Evolutionary conservation across 805 yeast genomes (phyloP).

Genomic region (Candida ortonii): DNA sequence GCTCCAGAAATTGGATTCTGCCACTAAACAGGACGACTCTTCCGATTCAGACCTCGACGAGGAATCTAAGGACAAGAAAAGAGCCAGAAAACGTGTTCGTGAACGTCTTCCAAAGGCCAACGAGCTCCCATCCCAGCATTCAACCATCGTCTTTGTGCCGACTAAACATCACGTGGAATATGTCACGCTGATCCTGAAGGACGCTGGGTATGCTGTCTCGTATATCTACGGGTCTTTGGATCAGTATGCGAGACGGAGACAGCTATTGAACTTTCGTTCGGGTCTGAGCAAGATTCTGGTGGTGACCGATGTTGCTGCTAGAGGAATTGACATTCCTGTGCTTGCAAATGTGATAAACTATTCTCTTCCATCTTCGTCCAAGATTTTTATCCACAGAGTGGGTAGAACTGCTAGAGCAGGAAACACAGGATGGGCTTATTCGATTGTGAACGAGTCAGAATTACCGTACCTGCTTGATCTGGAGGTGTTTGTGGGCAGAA

Average conservation of each 20-base stretch:
- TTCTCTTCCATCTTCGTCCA: slow-evolving; percentile 87
- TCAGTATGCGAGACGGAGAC: slow-evolving; percentile 91
- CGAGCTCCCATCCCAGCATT: slow-evolving; percentile 76
- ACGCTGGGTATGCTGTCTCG: slow-evolving; percentile 80
- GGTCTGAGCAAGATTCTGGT: slow-evolving; percentile 86
- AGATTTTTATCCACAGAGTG: slow-evolving; percentile 93
- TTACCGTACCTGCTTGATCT: slow-evolving; percentile 87
- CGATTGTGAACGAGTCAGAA: slow-evolving; percentile 80
- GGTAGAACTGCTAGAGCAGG: slow-evolving; percentile 99
- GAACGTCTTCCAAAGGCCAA: slow-evolving; percentile 73
- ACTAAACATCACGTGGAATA: slow-evolving; percentile 98
- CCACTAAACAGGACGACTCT: slow-evolving; percentile 47
- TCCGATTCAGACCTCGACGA: slow-evolving; percentile 52
- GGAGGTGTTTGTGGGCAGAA: slow-evolving; percentile 85
- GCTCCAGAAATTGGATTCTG: slow-evolving; percentile 46
- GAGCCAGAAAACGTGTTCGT: slow-evolving; percentile 41
- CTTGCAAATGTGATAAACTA: slow-evolving; percentile 92
- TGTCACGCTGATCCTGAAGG: slow-evolving; percentile 63
- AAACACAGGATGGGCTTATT: slow-evolving; percentile 95
- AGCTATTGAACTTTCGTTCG: slow-evolving; percentile 75
- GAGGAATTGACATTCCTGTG: slow-evolving; percentile 98
- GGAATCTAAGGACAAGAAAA: slow-evolving; percentile 30
- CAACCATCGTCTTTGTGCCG: slow-evolving; percentile 93
- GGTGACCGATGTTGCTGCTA: slow-evolving; percentile 97
- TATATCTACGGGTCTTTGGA: slow-evolving; percentile 93